phyloP scores from a whole-genome alignment of 1,284 basidiomycete genomes.

The Inonotus hispidus region DNA sequence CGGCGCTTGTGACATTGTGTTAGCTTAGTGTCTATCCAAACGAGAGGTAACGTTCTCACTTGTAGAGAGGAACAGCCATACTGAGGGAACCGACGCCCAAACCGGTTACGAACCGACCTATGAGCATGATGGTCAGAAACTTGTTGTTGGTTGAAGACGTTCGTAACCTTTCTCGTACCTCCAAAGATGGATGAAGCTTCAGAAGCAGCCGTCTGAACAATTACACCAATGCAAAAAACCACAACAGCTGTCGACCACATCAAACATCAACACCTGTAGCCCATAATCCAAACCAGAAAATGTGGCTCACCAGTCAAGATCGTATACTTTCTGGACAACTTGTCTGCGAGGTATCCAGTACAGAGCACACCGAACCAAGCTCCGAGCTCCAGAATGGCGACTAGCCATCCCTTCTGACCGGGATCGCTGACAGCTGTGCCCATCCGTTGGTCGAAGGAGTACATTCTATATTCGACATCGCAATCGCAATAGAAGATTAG shows the following conservation, averaged over 20 bases:
- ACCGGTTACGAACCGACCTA: slow-evolving; percentile 71
- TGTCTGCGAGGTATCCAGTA: slow-evolving; percentile 67
- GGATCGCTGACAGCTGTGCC: slow-evolving; percentile 44
- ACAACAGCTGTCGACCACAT: slow-evolving; percentile 45
- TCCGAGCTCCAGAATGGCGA: slow-evolving; percentile 63
- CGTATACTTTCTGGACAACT: slow-evolving; percentile 65
- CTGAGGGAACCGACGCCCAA: slow-evolving; percentile 71
- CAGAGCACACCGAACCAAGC: slow-evolving; percentile 70
- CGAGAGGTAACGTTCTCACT: slow-evolving; percentile 31
- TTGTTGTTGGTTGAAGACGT: no score
- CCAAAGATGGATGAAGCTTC: slow-evolving; percentile 57
- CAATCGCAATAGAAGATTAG: neutral
- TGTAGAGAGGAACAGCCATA: slow-evolving; percentile 74
- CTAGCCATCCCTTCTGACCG: slow-evolving; percentile 60
- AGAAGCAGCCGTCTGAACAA: slow-evolving; percentile 58
- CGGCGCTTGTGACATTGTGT: slow-evolving; percentile 33
- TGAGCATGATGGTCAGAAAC: no score
- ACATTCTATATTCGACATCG: slow-evolving; percentile 40
- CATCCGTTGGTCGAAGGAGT: slow-evolving; percentile 51
- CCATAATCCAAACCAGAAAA: neutral
- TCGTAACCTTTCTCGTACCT: slow-evolving; percentile 34
- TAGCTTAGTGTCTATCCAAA: slow-evolving; percentile 20
- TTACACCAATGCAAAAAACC: slow-evolving; percentile 63
- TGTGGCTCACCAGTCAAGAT: slow-evolving; percentile 50
- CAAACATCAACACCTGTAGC: neutral